A percentile compares a stretch with the other conserved stretches of the same genome.
phyloP scores from a whole-genome alignment of 352 stramenopile species.

The Globisporangium spiculum region DNA sequence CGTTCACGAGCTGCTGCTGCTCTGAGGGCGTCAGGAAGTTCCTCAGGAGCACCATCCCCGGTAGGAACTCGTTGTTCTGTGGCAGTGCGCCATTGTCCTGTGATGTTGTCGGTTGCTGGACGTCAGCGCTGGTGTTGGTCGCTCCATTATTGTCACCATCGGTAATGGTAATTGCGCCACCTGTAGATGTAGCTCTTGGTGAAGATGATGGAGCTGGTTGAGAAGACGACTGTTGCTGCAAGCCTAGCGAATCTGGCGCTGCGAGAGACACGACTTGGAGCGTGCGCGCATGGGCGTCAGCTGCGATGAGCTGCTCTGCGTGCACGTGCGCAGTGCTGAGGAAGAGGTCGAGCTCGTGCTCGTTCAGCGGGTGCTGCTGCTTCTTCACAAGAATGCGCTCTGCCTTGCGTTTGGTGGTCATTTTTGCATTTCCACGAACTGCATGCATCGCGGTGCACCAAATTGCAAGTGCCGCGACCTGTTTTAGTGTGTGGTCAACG shows the following conservation, averaged over 20 bases:
- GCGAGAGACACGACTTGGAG: constrained; percentile 2
- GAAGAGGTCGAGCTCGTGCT: constrained; percentile 68
- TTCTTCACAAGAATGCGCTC: constrained; percentile 41
- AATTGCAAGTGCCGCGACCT: not conserved
- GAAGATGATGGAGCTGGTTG: not conserved
- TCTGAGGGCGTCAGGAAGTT: constrained; percentile 43
- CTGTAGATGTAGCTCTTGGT: not conserved
- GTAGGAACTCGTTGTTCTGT: constrained; percentile 32
- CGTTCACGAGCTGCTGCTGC: constrained; percentile 59
- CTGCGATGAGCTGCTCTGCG: constrained; percentile 1
- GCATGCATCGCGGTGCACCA: not conserved
- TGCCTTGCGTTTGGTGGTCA: constrained; percentile 37
- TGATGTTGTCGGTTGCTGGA: not conserved
- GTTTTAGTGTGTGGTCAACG: not conserved
- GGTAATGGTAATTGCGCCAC: not conserved
- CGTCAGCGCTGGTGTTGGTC: not conserved
- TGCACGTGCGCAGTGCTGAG: constrained; percentile 16
- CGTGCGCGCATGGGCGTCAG: not conserved
- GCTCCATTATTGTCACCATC: not conserved
- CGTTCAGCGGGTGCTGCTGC: constrained; percentile 46
- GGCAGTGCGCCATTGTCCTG: not conserved
- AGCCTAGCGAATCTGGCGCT: constrained; percentile 10
- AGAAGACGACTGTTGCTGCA: constrained; percentile 1
- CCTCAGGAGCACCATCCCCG: constrained; percentile 64
- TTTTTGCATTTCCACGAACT: not conserved